phyloP scores from a whole-genome alignment of 176 grass and related monocot genomes.

The Oropetium thomaeum region DNA sequence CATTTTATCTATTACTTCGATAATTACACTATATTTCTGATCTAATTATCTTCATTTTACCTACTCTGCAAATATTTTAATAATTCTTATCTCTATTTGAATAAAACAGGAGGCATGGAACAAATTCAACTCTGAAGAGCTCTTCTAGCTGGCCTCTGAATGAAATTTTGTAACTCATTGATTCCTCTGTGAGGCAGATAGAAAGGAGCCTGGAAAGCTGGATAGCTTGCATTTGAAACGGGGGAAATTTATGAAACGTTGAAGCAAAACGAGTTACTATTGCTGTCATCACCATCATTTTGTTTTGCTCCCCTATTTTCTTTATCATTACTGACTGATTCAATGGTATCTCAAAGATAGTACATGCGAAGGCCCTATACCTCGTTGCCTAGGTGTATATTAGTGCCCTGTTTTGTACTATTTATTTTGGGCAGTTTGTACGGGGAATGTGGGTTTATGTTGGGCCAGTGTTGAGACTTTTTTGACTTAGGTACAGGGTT shows the following conservation, averaged over 20 bases:
- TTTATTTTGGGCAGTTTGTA: constrained; percentile 30
- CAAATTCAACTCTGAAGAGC: constrained; percentile 74
- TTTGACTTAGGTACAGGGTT: constrained; percentile 32
- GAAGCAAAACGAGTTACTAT: constrained; percentile 20
- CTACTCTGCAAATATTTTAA: background rate
- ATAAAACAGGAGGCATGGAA: constrained; percentile 69
- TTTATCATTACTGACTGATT: constrained; percentile 27
- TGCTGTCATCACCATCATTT: background rate
- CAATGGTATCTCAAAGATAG: constrained; percentile 15
- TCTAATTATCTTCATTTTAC: background rate
- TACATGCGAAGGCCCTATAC: constrained; percentile 23
- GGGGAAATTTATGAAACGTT: background rate
- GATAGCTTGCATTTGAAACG: background rate
- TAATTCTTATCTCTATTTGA: constrained; percentile 13
- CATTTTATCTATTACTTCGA: background rate
- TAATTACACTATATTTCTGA: too few species aligned
- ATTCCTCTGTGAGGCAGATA: background rate
- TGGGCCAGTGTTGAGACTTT: constrained; percentile 10
- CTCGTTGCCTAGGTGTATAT: constrained; percentile 42
- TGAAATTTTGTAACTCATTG: constrained; percentile 11
- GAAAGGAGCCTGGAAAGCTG: background rate
- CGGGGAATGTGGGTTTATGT: background rate
- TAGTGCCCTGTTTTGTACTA: constrained; percentile 36
- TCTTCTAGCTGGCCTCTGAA: constrained; percentile 37
- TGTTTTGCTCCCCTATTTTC: constrained; percentile 11